Percentiles rank a stretch among this genome's conserved stretches.
Evolutionary conservation across 1,284 basidiomycete genomes (phyloP).

Genomic region (Cryptococcus wingfieldii): DNA sequence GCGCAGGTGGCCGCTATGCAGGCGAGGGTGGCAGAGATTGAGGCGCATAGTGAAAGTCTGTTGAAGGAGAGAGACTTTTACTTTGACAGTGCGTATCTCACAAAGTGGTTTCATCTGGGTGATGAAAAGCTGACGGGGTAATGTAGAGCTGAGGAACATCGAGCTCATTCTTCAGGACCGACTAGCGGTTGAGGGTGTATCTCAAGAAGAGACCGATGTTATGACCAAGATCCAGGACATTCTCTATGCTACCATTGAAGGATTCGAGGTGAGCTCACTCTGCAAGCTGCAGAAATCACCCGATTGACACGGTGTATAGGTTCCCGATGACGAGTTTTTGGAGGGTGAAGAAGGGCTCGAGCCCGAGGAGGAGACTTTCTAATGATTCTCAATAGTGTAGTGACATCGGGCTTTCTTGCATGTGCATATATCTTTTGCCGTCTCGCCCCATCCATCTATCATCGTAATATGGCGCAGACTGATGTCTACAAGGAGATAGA

Average conservation of each 20-base stretch:
- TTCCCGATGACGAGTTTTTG: slow-evolving; percentile 39
- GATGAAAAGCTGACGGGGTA: background rate
- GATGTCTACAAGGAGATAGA: slow-evolving; percentile 3
- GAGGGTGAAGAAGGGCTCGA: slow-evolving; percentile 51
- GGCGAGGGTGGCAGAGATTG: slow-evolving; percentile 76
- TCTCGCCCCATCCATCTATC: background rate
- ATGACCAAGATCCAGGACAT: slow-evolving; percentile 86
- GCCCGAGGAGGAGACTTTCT: slow-evolving; percentile 58
- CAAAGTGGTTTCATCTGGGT: background rate
- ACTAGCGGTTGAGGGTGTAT: slow-evolving; percentile 58
- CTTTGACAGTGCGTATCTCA: slow-evolving; percentile 76
- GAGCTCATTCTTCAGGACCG: slow-evolving; percentile 85
- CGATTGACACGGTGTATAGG: slow-evolving; percentile 10
- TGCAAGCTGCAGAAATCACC: background rate
- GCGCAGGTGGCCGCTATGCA: slow-evolving; percentile 60
- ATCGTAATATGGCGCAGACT: background rate
- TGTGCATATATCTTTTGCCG: background rate
- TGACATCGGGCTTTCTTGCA: background rate
- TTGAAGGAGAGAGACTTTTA: slow-evolving; percentile 98
- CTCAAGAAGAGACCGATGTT: slow-evolving; percentile 63
- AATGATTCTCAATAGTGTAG: slow-evolving; percentile 1
- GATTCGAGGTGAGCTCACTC: slow-evolving; percentile 62
- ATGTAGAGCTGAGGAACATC: slow-evolving; percentile 76
- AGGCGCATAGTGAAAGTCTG: slow-evolving; percentile 73
- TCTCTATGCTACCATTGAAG: slow-evolving; percentile 88